phyloP scores from a whole-genome alignment of 805 yeast species.

The Cyberlindnera bimundalis region DNA sequence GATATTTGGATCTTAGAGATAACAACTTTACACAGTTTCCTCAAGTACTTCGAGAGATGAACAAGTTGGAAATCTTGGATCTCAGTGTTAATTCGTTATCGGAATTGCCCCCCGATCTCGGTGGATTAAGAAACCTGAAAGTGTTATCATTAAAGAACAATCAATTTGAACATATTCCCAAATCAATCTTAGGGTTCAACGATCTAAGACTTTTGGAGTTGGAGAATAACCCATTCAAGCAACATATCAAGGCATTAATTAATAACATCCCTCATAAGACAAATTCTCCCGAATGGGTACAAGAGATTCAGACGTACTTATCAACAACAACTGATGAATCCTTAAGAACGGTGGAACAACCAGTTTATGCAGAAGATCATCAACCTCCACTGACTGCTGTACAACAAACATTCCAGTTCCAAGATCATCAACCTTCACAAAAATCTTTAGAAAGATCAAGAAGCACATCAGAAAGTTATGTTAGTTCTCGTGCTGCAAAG shows the following conservation, averaged over 20 bases:
- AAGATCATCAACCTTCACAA: constrained; percentile 1
- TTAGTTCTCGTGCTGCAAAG: constrained; percentile 64
- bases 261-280: constrained; percentile 32
- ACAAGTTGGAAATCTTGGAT: constrained; percentile 60
- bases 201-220: constrained; percentile 57
- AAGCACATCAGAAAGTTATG: constrained; percentile 39
- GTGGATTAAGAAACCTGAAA: constrained; percentile 41
- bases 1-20: constrained; percentile 63
- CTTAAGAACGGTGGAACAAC: constrained; percentile 3
- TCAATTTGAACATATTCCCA: constrained; percentile 51
- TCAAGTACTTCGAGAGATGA: constrained; percentile 33
- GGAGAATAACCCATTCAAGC: constrained; percentile 56
- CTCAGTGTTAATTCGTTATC: constrained; percentile 53
- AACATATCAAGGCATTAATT: constrained; percentile 43
- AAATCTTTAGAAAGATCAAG: constrained; percentile 27
- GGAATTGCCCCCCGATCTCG: constrained; percentile 51
- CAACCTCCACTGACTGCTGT: constrained; percentile 5
- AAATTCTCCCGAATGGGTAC: constrained; percentile 43
- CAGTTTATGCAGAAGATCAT: constrained; percentile 1
- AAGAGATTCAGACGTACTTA: constrained; percentile 17
- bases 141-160: constrained; percentile 63
- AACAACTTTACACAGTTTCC: constrained; percentile 59
- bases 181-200: constrained; percentile 46
- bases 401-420: constrained; percentile 7
- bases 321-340: constrained; percentile 3